Base-by-base conservation (phyloP, 169 alveolate genomes). In the Plasmodium gaboni region DNA sequence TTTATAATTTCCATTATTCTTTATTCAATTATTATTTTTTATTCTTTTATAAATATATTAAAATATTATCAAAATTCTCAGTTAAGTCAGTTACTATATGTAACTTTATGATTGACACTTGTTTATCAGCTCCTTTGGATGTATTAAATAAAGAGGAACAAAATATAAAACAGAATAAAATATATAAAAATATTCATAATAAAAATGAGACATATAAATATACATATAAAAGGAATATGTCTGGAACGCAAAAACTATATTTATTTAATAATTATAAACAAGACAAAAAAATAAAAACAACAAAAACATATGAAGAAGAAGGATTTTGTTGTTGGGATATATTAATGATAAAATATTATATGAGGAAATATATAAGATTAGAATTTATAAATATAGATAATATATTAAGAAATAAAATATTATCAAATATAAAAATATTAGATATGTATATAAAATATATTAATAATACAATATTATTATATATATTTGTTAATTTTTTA, bases 21-120 rank as follows among this genome's bases (percentile, higher is more conserved):
- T 83, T 83, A 53, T 68, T 83, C 42, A 83, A 57, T 83, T 83
- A 83, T 17, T 83, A 83, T 12, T 83, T 83, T 68, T 55, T 83
- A 5, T 55, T 53, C 38, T 83, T 83, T 19, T 83, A 83, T 48
- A 83, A 83, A 42, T 8, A 51, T 53, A 72, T 83, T 15, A 83
- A 83, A 48, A 67, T 83, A 19, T 17, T 83, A 51, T 78, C 91
- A 12, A 68, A 32, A 13, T 42, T 83, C 32, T 32, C 76, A 4
- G 80, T 61, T 0, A 83, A 57, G 42, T 53, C 57, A 10, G 28
- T 67, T 38, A n/a, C 42, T 9, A 38, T 68, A 2, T 61, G 68
- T 19, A 67, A 68, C 44, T 55, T 57, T 2, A 15, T 83, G 44
- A 71, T 68, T 22, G 63, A 65, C 1, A 53, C 7, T 38, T 32